Base-by-base conservation (phyloP, 495 filamentous ascomycete genomes). In the Xylaria bambusicola region DNA sequence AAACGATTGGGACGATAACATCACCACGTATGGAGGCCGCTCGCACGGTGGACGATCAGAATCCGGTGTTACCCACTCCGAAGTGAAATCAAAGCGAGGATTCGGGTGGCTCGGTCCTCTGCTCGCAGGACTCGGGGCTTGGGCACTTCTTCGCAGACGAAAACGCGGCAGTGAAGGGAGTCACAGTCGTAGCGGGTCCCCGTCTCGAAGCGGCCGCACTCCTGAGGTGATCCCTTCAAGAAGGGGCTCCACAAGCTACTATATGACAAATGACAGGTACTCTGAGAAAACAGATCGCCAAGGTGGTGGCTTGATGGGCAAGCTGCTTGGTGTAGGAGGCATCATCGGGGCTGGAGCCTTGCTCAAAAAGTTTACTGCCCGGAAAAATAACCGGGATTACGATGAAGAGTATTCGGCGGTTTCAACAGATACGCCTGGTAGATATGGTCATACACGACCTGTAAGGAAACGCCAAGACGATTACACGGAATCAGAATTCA, bases 281-380 rank as follows among this genome's bases (percentile, higher is more conserved):
- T 81, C 82, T 0, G 81, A 70, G 8, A 62, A 61, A 23, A 60
- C 62, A 20, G 62, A 69, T 21, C 63, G 47, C 33, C 77, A 45
- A 67, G 75, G 52, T 65, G 80, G 83, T 10, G 84, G 86, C 12
- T 82, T 87, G 73, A 82, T 85, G 63, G 83, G 87, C 66, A 85
- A 82, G 56, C 52, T 94, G 0, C 65, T 92, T 8, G 86, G 84
- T 55, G 81, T 85, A 24, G 87, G 84, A 13, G 91, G 88, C 1
- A 74, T 86, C 13, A 71, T 86, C 10, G 92, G 88, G 23, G 88
- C 81, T 38, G 84, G 82, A 18, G 80, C 83, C 17, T 71, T 92
- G 18, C 82, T 85, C 10, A 88, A 85, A 65, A 86, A 76, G 38
- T 80, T 86, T 56, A 82, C 86, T 63, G 84, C 85, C 61, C 78